Evolutionary conservation across 805 yeast species (phyloP).

Genomic region (Kockiozyma suomiensis): DNA sequence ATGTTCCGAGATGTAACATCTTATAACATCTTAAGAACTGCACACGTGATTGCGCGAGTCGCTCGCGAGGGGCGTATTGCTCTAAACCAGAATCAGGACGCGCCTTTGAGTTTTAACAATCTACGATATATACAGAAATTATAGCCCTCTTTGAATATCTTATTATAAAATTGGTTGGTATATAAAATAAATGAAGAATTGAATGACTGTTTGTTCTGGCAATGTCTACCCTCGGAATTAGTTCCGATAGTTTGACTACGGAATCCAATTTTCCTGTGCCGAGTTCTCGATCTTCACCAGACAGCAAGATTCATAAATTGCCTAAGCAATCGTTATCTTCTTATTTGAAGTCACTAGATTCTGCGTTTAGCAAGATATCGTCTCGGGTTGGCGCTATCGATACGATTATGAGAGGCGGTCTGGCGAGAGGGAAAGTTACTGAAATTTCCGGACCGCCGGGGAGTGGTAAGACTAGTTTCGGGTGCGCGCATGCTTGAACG

Average conservation of each 20-base stretch:
- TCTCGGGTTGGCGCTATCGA: conserved; percentile 22
- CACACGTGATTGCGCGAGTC: conserved; percentile 5
- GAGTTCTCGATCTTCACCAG: neutral
- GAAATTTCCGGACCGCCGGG: conserved; percentile 33
- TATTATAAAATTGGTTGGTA: too few species aligned
- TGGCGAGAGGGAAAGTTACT: conserved; percentile 24
- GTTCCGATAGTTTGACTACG: too few species aligned
- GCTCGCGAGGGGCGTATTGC: too few species aligned
- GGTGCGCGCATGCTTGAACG: conserved; percentile 7
- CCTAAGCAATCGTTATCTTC: conserved; percentile 18
- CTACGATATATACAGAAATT: too few species aligned
- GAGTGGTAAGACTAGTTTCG: conserved; percentile 30
- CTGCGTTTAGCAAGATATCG: conserved; percentile 12
- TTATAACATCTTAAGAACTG: too few species aligned
- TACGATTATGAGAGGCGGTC: conserved; percentile 25
- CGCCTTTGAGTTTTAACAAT: too few species aligned
- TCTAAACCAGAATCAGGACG: neutral
- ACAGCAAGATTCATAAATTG: conserved; percentile 5
- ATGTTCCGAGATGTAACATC: too few species aligned
- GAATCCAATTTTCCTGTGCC: too few species aligned
- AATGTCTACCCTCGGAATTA: too few species aligned
- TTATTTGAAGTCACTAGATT: conserved; percentile 4
- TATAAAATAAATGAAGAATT: too few species aligned
- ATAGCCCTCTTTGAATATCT: too few species aligned
- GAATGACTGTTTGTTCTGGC: too few species aligned